A percentile compares a stretch with the other conserved stretches of the same genome.
These are phyloP conservation scores for Boechera stricta DNA, from an alignment of 345 rosid species.

Conservation along the genomic window DNA sequence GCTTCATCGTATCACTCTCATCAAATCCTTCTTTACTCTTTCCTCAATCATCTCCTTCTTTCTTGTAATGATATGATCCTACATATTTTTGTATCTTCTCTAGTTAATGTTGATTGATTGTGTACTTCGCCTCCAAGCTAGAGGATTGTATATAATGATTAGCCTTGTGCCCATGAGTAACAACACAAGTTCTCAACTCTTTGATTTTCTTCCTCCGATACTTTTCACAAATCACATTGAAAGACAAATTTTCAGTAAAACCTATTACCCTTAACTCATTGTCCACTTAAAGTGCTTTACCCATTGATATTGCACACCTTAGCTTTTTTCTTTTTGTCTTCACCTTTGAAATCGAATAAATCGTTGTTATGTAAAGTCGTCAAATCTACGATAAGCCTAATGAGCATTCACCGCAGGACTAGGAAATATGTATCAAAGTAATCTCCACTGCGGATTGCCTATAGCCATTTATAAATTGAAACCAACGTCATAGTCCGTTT, in stretches of 20 bases:
- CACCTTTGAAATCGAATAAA: constrained; percentile 10
- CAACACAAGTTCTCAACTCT: no score
- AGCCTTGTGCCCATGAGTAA: no score
- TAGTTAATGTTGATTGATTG: no score
- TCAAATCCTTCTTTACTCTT: no score
- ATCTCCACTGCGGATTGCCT: background rate
- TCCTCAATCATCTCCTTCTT: no score
- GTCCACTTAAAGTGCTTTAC: constrained; percentile 26
- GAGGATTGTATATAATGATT: no score
- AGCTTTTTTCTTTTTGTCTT: background rate
- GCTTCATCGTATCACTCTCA: no score
- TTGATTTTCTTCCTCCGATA: no score
- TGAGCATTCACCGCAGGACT: background rate
- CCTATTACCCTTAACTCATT: background rate
- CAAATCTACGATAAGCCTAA: background rate
- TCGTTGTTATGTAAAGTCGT: background rate
- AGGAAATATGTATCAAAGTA: background rate
- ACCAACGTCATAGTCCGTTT: background rate
- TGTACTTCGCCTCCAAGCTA: no score
- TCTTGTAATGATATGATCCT: no score
- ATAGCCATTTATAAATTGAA: background rate
- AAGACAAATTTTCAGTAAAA: background rate
- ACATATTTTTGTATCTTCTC: no score
- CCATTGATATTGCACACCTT: constrained; percentile 16
- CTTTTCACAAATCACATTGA: background rate